These are phyloP conservation scores for Bocquillonia castaneifolia DNA, from an alignment of 441 rosid genomes.

Conservation along the genomic window DNA sequence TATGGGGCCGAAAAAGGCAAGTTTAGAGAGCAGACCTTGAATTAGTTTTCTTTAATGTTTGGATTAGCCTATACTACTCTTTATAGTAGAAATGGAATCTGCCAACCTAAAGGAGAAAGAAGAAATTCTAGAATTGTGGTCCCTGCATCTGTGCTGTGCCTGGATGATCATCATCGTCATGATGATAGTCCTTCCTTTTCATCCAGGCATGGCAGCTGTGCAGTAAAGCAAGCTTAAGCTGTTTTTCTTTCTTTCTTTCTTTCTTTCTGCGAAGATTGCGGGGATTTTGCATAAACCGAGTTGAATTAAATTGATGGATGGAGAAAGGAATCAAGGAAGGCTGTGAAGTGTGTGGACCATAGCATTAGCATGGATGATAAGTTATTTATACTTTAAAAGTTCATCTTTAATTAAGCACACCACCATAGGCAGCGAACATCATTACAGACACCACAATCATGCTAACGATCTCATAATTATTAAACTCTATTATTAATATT, in stretches of 20 bases:
- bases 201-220: slow-evolving; percentile 26
- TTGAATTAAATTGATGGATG: background rate
- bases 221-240: background rate
- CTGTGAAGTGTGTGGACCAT: slow-evolving; percentile 16
- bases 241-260: too few relatives aligned
- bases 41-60: background rate
- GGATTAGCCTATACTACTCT: background rate
- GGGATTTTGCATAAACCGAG: slow-evolving; percentile 1
- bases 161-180: slow-evolving; percentile 6
- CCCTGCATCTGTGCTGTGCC: background rate
- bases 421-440: slow-evolving; percentile 24
- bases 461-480: slow-evolving; percentile 16
- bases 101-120: slow-evolving; percentile 4
- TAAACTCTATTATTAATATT: background rate
- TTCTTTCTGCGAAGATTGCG: slow-evolving; percentile 34
- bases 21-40: background rate
- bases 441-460: slow-evolving; percentile 20
- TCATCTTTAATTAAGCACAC: slow-evolving; percentile 27
- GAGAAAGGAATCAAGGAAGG: background rate
- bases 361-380: too few relatives aligned
- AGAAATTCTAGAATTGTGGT: slow-evolving; percentile 7
- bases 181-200: slow-evolving; percentile 16
- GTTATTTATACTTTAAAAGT: too few relatives aligned
- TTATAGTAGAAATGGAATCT: background rate
- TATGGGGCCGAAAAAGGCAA: background rate